Evolutionary conservation across 129 eudicot species (phyloP).

Genomic region (Tanacetum coccineum): DNA sequence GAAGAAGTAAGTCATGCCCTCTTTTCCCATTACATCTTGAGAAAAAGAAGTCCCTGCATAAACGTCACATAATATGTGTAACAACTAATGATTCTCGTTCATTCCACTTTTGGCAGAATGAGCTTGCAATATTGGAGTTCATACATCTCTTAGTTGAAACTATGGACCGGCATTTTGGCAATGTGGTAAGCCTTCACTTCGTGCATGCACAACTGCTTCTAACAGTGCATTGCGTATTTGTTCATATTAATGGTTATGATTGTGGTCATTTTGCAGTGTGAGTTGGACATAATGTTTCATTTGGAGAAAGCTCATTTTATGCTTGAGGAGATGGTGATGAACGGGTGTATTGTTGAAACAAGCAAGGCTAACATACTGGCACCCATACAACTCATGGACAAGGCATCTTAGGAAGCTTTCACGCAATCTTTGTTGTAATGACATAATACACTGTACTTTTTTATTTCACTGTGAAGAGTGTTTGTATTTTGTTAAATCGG

Average conservation of each 20-base stretch:
- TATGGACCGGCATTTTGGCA: slow-evolving; percentile 96
- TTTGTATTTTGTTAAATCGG: neutral
- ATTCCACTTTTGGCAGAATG: slow-evolving; percentile 35
- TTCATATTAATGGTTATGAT: neutral
- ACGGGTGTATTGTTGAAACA: slow-evolving; percentile 85
- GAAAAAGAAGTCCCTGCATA: neutral
- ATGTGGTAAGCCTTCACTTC: slow-evolving; percentile 53
- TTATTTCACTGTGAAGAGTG: neutral
- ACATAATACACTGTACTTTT: neutral
- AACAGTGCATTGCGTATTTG: slow-evolving; percentile 6
- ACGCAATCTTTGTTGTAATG: slow-evolving; percentile 14
- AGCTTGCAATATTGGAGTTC: slow-evolving; percentile 84
- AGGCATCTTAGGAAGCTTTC: slow-evolving; percentile 44
- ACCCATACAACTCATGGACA: slow-evolving; percentile 92
- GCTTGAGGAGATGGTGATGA: slow-evolving; percentile 98
- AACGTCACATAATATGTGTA: neutral
- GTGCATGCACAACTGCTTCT: neutral
- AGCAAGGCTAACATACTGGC: slow-evolving; percentile 77
- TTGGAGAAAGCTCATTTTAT: slow-evolving; percentile 95
- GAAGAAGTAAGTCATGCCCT: slow-evolving; percentile 65
- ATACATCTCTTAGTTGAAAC: slow-evolving; percentile 80
- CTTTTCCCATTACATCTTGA: neutral
- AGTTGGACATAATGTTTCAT: slow-evolving; percentile 92
- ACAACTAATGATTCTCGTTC: neutral
- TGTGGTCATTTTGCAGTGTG: slow-evolving; percentile 48